A percentile compares a stretch with the other conserved stretches of the same genome.
phyloP scores from a whole-genome alignment of 2,329 filamentous ascomycete genomes.

The Chaetomiaceae sp. region DNA sequence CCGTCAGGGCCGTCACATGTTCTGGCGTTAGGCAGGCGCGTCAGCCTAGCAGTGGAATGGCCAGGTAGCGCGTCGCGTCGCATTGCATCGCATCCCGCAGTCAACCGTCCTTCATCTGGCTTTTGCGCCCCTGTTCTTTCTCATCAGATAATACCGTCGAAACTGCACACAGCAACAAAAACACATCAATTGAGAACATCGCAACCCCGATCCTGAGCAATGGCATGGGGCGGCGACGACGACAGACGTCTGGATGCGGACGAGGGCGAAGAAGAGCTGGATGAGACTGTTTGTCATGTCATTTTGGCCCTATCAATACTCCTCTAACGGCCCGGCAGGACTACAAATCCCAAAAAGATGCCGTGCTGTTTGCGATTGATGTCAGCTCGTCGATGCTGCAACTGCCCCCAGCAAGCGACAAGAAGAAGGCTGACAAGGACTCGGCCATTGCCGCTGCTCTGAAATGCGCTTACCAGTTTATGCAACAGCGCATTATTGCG shows the following conservation, averaged over 20 bases:
- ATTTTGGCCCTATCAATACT: conserved; percentile 4
- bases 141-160: too few species aligned
- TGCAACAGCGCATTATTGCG: conserved; percentile 98
- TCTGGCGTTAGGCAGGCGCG: conserved; percentile 28
- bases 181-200: neutral
- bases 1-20: conserved; percentile 23
- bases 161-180: too few species aligned
- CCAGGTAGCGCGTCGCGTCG: conserved; percentile 12
- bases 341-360: conserved; percentile 92
- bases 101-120: neutral
- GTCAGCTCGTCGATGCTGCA: conserved; percentile 83
- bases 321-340: conserved; percentile 47
- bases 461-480: conserved; percentile 89
- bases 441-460: conserved; percentile 78
- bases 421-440: conserved; percentile 77
- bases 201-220: conserved; percentile 12
- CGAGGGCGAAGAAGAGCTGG: conserved; percentile 60
- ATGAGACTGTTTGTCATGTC: conserved; percentile 28
- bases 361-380: conserved; percentile 94
- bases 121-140: neutral
- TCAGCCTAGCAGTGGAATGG: too few species aligned
- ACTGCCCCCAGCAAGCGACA: conserved; percentile 56
- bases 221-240: conserved; percentile 39
- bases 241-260: conserved; percentile 57
- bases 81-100: neutral